Percentiles rank a stretch among this genome's conserved stretches.
Evolutionary conservation across 345 rosid species (phyloP).

Genomic region (Boechera divaricarpa): DNA sequence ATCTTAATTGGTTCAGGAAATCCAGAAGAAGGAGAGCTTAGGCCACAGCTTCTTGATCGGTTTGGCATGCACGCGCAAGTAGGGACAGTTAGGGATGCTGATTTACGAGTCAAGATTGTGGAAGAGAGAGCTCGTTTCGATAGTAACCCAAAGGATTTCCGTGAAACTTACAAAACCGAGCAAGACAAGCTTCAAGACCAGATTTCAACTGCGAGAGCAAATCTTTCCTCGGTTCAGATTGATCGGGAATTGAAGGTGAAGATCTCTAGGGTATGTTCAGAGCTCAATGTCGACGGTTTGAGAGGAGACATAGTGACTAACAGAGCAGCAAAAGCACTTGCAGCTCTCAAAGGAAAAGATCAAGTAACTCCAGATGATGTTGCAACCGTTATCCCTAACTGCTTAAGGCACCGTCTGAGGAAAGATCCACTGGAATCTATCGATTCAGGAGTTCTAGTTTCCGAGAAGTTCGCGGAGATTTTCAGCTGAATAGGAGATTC

Average conservation of each 20-base stretch:
- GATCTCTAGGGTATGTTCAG: slow-evolving; percentile 92
- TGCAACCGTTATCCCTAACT: slow-evolving; percentile 96
- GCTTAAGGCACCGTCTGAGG: slow-evolving; percentile 95
- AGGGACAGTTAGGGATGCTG: slow-evolving; percentile 94
- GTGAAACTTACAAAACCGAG: slow-evolving; percentile 75
- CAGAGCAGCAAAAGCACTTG: slow-evolving; percentile 96
- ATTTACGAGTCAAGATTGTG: slow-evolving; percentile 91
- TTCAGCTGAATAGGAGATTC: slow-evolving; percentile 57
- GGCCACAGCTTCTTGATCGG: slow-evolving; percentile 94
- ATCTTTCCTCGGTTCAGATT: slow-evolving; percentile 77
- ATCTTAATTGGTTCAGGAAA: slow-evolving; percentile 96
- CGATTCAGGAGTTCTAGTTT: slow-evolving; percentile 86
- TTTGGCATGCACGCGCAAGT: slow-evolving; percentile 99
- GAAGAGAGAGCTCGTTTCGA: slow-evolving; percentile 96
- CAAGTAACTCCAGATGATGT: slow-evolving; percentile 81
- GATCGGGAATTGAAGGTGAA: slow-evolving; percentile 85
- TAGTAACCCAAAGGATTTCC: slow-evolving; percentile 85
- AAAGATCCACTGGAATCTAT: slow-evolving; percentile 97
- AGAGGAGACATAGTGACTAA: slow-evolving; percentile 97
- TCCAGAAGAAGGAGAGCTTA: slow-evolving; percentile 94
- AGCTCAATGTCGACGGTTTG: slow-evolving; percentile 91
- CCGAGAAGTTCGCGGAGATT: slow-evolving; percentile 90
- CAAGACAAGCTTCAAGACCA: slow-evolving; percentile 94
- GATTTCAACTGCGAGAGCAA: slow-evolving; percentile 66
- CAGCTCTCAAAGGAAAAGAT: slow-evolving; percentile 86